These are phyloP conservation scores for Pezicula carpinea DNA, from an alignment of 2,329 filamentous ascomycete species.

Conservation along the genomic window DNA sequence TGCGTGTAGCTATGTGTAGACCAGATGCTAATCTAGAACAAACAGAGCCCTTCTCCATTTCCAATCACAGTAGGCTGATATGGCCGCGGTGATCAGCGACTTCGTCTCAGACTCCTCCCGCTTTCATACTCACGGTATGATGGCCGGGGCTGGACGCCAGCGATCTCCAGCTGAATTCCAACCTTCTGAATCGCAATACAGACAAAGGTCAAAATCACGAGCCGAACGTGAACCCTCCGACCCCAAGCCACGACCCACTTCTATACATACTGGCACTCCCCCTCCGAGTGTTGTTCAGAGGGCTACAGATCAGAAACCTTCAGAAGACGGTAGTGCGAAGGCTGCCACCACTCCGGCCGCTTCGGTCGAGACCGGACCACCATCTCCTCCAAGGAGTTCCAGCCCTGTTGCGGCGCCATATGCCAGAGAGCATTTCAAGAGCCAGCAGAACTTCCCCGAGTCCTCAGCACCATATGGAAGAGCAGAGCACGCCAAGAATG, in stretches of 20 bases:
- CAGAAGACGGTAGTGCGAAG: conserved; percentile 9
- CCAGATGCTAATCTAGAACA: conserved; percentile 16
- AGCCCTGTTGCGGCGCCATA: conserved; percentile 17
- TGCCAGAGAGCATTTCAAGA: conserved; percentile 19
- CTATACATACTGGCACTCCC: conserved; percentile 16
- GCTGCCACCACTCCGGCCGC: not conserved
- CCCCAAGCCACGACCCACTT: conserved; percentile 13
- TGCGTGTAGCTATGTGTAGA: not conserved
- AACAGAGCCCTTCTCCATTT: conserved; percentile 16
- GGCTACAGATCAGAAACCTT: conserved; percentile 8
- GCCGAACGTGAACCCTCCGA: conserved; percentile 16
- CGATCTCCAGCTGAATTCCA: conserved; percentile 39
- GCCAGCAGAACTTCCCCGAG: conserved; percentile 22
- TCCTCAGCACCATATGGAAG: conserved; percentile 11
- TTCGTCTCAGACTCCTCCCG: conserved; percentile 67
- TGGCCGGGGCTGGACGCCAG: conserved; percentile 45
- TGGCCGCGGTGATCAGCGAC: conserved; percentile 66
- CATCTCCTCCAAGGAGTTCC: conserved; percentile 25
- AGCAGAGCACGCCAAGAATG: conserved; percentile 7
- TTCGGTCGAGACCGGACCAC: conserved; percentile 15
- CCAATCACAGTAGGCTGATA: conserved; percentile 32
- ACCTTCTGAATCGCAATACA: conserved; percentile 15
- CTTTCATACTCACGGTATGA: conserved; percentile 54
- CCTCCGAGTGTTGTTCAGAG: conserved; percentile 16
- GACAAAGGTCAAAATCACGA: conserved; percentile 21